phyloP scores from a whole-genome alignment of 2,329 filamentous ascomycete species.

The Fusarium pilosicola region DNA sequence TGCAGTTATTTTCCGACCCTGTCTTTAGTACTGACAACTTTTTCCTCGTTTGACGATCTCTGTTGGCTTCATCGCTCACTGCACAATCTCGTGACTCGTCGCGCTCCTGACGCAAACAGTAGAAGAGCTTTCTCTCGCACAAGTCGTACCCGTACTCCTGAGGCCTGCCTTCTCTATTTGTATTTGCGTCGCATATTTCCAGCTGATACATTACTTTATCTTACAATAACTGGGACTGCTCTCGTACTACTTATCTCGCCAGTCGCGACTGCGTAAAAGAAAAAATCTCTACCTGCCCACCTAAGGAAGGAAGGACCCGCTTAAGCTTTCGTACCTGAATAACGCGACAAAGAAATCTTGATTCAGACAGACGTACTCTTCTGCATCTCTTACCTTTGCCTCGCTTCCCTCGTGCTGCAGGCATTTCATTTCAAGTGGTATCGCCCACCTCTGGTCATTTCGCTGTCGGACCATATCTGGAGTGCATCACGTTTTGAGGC shows the following conservation, averaged over 20 bases:
- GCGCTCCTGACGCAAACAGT: slow-evolving; percentile 43
- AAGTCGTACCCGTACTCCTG: slow-evolving; percentile 43
- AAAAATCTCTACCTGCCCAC: slow-evolving; percentile 18
- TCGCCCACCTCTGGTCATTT: slow-evolving; percentile 23
- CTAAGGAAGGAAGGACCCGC: slow-evolving; percentile 28
- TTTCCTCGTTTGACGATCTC: slow-evolving; percentile 20
- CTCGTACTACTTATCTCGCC: slow-evolving; percentile 37
- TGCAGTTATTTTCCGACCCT: slow-evolving; percentile 21
- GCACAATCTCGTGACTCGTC: slow-evolving; percentile 42
- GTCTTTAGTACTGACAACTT: slow-evolving; percentile 30
- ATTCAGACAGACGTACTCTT: slow-evolving; percentile 14
- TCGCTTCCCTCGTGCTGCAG: slow-evolving; percentile 32
- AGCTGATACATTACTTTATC: slow-evolving; percentile 10
- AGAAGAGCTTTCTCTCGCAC: slow-evolving; percentile 42
- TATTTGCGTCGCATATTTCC: slow-evolving; percentile 35
- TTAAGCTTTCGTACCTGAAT: slow-evolving; percentile 39
- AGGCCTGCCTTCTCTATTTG: slow-evolving; percentile 41
- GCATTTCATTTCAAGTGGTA: slow-evolving; percentile 19
- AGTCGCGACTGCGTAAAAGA: slow-evolving; percentile 45
- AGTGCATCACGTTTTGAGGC: slow-evolving; percentile 29
- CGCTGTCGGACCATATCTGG: slow-evolving; percentile 13
- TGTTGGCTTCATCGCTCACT: slow-evolving; percentile 22
- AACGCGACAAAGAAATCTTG: slow-evolving; percentile 29
- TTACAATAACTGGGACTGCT: slow-evolving; percentile 11
- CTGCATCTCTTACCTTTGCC: slow-evolving; percentile 5